A percentile compares a stretch with the other conserved stretches of the same genome.
These are phyloP conservation scores for Barnettozyma siamensis DNA, from an alignment of 805 yeast genomes.

Conservation along the genomic window DNA sequence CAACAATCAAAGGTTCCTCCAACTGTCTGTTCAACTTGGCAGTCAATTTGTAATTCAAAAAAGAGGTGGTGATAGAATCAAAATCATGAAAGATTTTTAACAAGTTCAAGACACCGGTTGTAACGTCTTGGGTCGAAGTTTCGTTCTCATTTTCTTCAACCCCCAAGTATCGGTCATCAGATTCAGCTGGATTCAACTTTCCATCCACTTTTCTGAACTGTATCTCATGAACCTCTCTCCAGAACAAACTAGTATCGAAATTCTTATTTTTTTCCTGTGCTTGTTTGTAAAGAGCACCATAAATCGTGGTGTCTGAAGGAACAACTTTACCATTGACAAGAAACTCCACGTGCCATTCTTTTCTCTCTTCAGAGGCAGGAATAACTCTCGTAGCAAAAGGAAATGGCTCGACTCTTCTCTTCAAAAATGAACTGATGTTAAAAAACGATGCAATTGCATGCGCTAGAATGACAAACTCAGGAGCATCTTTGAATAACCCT, in stretches of 20 bases:
- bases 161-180: constrained; percentile 28
- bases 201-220: constrained; percentile 38
- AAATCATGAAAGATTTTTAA: constrained; percentile 41
- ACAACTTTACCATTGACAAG: constrained; percentile 49
- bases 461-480: constrained; percentile 32
- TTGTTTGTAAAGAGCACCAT: constrained; percentile 63
- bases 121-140: constrained; percentile 14
- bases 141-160: constrained; percentile 22
- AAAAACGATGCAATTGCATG: constrained; percentile 49
- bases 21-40: constrained; percentile 83
- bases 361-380: not conserved
- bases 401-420: constrained; percentile 29
- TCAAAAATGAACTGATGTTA: constrained; percentile 39
- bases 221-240: constrained; percentile 53
- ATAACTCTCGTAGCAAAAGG: constrained; percentile 18
- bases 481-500: constrained; percentile 20
- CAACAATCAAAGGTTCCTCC: constrained; percentile 84
- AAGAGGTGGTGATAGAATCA: constrained; percentile 26
- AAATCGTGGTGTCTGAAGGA: constrained; percentile 64
- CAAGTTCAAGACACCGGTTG: constrained; percentile 35
- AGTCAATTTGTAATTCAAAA: constrained; percentile 73
- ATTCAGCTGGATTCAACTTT: constrained; percentile 14
- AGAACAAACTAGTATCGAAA: constrained; percentile 45
- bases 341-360: constrained; percentile 46
- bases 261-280: constrained; percentile 32